Conservation (phyloP, 192 early-diverging fungal species). For the Chytriomyces sp. region DNA sequence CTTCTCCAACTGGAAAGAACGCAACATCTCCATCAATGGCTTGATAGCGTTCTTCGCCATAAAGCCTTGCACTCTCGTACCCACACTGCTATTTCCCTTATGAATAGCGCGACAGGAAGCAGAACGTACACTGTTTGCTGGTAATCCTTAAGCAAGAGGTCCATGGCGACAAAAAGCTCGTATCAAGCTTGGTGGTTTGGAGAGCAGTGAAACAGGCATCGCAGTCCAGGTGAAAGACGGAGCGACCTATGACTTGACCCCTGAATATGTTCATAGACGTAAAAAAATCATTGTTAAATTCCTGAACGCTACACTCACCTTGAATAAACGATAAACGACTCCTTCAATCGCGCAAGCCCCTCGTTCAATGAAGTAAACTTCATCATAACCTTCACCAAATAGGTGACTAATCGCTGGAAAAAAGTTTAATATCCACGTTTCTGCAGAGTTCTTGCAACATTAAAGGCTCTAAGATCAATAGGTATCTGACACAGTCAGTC, state of each 20-base stretch:
- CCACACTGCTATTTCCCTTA: conserved; percentile 65
- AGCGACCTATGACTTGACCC: conserved; percentile 48
- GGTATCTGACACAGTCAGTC: conserved; percentile 49
- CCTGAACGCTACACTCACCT: conserved; percentile 27
- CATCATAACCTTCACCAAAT: conserved; percentile 53
- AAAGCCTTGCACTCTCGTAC: conserved; percentile 46
- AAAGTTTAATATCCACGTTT: conserved; percentile 42
- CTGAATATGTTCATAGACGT: conserved; percentile 6
- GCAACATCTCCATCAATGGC: conserved; percentile 27
- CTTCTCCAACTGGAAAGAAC: conserved; percentile 43
- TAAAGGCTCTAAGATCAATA: conserved; percentile 45
- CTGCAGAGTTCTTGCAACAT: conserved; percentile 55
- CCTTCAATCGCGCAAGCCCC: conserved; percentile 53
- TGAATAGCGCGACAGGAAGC: conserved; percentile 25
- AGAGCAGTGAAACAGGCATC: too few species aligned
- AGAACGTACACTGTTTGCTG: conserved; percentile 59
- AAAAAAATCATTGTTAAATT: neutral
- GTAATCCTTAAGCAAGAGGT: conserved; percentile 74
- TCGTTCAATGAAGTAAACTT: conserved; percentile 52
- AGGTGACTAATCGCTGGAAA: conserved; percentile 43
- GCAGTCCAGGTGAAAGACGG: too few species aligned
- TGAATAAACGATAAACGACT: conserved; percentile 48
- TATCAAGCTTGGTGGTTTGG: too few species aligned
- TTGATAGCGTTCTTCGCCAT: conserved; percentile 59
- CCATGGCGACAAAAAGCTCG: too few species aligned